phyloP scores from a whole-genome alignment of 2,329 filamentous ascomycete genomes.

The Xylogone sp. region DNA sequence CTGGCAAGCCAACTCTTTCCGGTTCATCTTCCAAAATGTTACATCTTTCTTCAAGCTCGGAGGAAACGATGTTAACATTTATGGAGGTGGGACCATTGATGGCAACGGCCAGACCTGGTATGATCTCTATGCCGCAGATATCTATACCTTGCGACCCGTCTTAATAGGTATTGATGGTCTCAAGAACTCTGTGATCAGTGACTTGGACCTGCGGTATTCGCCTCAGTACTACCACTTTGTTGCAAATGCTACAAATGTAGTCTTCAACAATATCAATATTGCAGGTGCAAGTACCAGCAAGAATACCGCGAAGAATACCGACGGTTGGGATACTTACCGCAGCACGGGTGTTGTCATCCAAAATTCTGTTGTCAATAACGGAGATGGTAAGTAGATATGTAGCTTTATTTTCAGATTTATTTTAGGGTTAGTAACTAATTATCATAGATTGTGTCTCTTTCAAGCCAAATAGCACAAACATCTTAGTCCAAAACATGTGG shows the following conservation, averaged over 20 bases:
- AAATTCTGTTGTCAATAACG: slow-evolving; percentile 60
- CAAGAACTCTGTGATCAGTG: slow-evolving; percentile 52
- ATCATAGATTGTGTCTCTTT: slow-evolving; percentile 63
- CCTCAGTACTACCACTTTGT: slow-evolving; percentile 60
- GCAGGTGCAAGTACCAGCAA: slow-evolving; percentile 47
- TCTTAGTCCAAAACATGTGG: slow-evolving; percentile 61
- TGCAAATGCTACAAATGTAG: slow-evolving; percentile 60
- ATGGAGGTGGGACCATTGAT: slow-evolving; percentile 59
- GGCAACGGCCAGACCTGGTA: slow-evolving; percentile 65
- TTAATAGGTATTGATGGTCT: slow-evolving; percentile 54
- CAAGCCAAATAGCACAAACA: slow-evolving; percentile 69
- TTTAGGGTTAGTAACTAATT: slow-evolving; percentile 6
- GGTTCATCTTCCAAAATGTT: slow-evolving; percentile 61
- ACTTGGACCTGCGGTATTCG: slow-evolving; percentile 58
- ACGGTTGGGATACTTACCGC: slow-evolving; percentile 63
- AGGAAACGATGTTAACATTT: slow-evolving; percentile 63
- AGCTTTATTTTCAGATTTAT: not conserved
- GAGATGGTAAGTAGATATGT: slow-evolving; percentile 46
- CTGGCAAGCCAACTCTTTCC: slow-evolving; percentile 63
- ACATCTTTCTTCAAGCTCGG: slow-evolving; percentile 66
- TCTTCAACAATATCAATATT: slow-evolving; percentile 61
- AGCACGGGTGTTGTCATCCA: slow-evolving; percentile 61
- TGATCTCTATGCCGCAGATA: slow-evolving; percentile 47
- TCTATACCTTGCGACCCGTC: slow-evolving; percentile 55
- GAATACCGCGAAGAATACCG: slow-evolving; percentile 61